These are phyloP conservation scores for Solanum virginianum DNA, from an alignment of 257 asterid species.

Conservation along the genomic window DNA sequence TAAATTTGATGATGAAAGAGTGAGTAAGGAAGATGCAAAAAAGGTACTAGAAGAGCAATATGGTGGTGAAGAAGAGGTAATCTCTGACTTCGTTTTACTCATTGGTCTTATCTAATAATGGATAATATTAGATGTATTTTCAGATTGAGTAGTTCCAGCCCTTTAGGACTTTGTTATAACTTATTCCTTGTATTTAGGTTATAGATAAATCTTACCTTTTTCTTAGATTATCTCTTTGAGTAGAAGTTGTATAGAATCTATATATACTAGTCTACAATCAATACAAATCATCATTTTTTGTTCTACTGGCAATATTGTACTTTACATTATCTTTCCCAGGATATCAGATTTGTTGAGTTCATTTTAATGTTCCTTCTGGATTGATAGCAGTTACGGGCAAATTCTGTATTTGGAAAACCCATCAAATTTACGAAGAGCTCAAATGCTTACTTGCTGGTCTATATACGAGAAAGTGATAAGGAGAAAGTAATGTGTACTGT, in stretches of 20 bases:
- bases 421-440: constrained; percentile 86
- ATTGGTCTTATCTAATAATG: background rate
- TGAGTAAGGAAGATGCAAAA: constrained; percentile 87
- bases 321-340: background rate
- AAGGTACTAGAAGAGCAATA: constrained; percentile 91
- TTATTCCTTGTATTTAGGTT: no score
- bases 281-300: no score
- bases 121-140: no score
- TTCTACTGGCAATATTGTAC: no score
- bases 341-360: background rate
- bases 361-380: background rate
- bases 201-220: no score
- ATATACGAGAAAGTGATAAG: constrained; percentile 90
- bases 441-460: constrained; percentile 98
- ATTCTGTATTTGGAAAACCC: constrained; percentile 88
- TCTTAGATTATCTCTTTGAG: no score
- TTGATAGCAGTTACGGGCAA: constrained; percentile 50
- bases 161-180: no score
- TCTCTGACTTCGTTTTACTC: background rate
- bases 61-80: constrained; percentile 97
- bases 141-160: no score
- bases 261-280: no score
- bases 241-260: no score
- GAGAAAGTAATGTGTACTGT: constrained; percentile 91
- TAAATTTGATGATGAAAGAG: constrained; percentile 96